phyloP scores from a whole-genome alignment of 768 basidiomycete species.

The Russula vinacea region DNA sequence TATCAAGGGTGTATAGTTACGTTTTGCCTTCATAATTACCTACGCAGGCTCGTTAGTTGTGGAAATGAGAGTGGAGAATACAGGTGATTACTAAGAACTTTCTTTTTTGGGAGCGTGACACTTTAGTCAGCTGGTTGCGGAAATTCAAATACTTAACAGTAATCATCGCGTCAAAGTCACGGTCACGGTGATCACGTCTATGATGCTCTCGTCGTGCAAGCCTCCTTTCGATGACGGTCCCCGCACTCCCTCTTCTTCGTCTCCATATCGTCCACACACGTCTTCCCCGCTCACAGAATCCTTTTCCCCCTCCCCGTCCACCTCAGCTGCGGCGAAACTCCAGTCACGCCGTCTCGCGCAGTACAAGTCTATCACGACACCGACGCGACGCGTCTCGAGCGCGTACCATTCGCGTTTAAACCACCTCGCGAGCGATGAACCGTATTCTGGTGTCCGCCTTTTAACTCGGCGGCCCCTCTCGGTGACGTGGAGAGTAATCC shows the following conservation, averaged over 20 bases:
- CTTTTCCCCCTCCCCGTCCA: slow-evolving; percentile 22
- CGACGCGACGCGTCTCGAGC: slow-evolving; percentile 21
- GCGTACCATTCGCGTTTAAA: slow-evolving; percentile 21
- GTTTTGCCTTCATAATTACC: background rate
- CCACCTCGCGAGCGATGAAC: background rate
- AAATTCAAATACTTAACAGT: too few species aligned
- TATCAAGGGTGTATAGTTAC: background rate
- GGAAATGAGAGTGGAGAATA: too few species aligned
- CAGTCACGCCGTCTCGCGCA: slow-evolving; percentile 27
- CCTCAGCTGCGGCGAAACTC: slow-evolving; percentile 16
- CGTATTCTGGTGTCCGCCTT: background rate
- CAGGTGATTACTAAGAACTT: too few species aligned
- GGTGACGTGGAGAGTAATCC: slow-evolving; percentile 22
- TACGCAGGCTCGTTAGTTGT: too few species aligned
- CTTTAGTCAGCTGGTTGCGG: too few species aligned
- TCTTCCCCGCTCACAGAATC: slow-evolving; percentile 27
- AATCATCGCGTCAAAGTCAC: background rate
- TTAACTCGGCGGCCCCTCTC: background rate
- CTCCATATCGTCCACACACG: slow-evolving; percentile 19
- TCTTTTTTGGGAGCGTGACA: too few species aligned
- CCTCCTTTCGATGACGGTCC: slow-evolving; percentile 3
- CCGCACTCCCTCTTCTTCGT: slow-evolving; percentile 25
- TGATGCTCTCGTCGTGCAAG: background rate
- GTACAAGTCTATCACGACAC: slow-evolving; percentile 27
- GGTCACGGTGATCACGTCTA: background rate